Conservation (phyloP, 805 yeast genomes). For the Candida quercuum region DNA sequence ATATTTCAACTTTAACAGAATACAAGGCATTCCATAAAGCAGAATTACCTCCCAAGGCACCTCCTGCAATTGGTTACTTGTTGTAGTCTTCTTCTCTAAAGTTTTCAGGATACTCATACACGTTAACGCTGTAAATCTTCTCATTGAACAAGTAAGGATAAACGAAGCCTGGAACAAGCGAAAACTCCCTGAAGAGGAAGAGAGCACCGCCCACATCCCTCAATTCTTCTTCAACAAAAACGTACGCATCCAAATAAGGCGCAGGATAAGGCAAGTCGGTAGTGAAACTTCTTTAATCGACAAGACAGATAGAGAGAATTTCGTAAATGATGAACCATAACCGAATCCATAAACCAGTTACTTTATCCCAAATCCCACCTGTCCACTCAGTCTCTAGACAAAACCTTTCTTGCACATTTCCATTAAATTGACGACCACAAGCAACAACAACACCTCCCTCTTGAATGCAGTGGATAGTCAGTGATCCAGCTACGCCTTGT, state of each 20-base stretch:
- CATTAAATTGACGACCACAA: constrained; percentile 50
- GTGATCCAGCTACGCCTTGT: constrained; percentile 49
- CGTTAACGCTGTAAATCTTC: constrained; percentile 24
- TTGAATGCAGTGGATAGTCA: constrained; percentile 51
- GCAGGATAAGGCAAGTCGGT: constrained; percentile 43
- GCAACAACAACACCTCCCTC: constrained; percentile 53
- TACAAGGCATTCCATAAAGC: constrained; percentile 51
- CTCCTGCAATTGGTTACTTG: constrained; percentile 31
- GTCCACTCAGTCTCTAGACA: constrained; percentile 50
- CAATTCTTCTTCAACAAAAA: constrained; percentile 39
- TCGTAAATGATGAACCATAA: constrained; percentile 52
- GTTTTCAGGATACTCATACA: constrained; percentile 32
- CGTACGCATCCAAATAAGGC: constrained; percentile 38
- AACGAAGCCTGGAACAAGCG: constrained; percentile 50
- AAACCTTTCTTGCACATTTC: constrained; percentile 59
- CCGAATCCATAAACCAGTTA: constrained; percentile 52
- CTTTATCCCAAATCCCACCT: constrained; percentile 38
- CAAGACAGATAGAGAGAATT: constrained; percentile 30
- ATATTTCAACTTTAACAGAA: constrained; percentile 38
- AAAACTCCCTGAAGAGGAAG: constrained; percentile 46
- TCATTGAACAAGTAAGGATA: constrained; percentile 44
- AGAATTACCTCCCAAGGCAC: constrained; percentile 56
- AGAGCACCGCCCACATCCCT: constrained; percentile 51
- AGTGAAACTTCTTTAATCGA: constrained; percentile 36
- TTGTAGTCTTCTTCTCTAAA: constrained; percentile 27